Conservation (phyloP, 2,329 filamentous ascomycete species). For the Fusarium sterilihyphosum region DNA sequence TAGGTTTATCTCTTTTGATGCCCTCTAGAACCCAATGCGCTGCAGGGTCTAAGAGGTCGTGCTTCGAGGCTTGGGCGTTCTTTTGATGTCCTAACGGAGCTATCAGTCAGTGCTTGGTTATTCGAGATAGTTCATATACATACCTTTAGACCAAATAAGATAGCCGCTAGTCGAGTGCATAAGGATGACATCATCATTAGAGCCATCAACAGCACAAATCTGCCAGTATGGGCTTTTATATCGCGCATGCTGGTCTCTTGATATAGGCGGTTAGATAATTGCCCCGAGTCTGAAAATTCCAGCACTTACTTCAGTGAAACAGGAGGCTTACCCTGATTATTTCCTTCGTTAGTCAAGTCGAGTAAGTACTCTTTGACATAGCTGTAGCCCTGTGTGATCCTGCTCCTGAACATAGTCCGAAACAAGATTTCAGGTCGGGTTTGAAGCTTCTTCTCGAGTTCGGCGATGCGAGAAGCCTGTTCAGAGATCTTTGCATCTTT, state of each 20-base stretch:
- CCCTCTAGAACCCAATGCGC: background rate
- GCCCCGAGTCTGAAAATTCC: rapidly evolving
- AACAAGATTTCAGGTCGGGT: background rate
- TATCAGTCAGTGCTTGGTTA: background rate
- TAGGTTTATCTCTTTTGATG: rapidly evolving
- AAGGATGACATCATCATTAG: background rate
- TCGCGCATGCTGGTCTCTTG: rapidly evolving
- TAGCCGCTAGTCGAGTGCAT: background rate
- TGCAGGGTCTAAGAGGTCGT: background rate
- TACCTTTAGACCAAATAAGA: background rate
- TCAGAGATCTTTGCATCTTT: background rate
- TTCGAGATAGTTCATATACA: rapidly evolving
- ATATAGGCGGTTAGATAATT: rapidly evolving
- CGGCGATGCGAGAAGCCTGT: background rate
- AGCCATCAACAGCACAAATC: background rate
- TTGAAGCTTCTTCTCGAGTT: background rate
- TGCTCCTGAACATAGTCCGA: rapidly evolving
- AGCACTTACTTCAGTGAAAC: background rate
- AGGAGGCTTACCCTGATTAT: background rate
- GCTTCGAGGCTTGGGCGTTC: background rate
- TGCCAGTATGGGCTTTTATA: rapidly evolving
- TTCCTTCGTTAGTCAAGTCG: background rate
- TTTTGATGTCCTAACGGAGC: background rate
- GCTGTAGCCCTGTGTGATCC: rapidly evolving
- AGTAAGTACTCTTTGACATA: rapidly evolving